Conservation (phyloP, 305 asterid genomes). For the Fraxinus baroniana region DNA sequence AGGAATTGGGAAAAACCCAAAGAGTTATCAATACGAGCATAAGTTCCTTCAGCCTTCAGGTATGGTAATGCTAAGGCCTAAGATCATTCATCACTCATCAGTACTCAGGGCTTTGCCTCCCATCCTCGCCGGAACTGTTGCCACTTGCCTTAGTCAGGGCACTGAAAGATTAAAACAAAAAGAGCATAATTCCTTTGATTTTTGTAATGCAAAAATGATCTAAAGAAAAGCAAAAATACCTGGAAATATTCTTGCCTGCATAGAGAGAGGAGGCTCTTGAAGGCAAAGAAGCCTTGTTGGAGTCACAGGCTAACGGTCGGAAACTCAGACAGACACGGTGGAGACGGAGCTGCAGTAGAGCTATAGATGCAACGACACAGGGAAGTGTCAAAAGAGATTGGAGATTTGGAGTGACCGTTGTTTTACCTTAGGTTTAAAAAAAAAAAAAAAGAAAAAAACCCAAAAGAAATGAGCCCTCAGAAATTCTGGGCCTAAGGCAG, state of each 20-base stretch:
- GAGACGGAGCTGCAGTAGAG: too few species aligned
- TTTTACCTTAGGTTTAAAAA: too few species aligned
- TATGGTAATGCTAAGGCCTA: conserved; percentile 48
- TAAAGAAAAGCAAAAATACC: conserved; percentile 24
- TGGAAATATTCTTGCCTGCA: conserved; percentile 75
- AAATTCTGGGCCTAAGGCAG: too few species aligned
- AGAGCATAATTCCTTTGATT: too few species aligned
- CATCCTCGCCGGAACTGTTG: conserved; percentile 42
- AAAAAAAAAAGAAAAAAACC: too few species aligned
- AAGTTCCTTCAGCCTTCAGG: conserved; percentile 47
- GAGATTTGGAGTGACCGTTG: too few species aligned
- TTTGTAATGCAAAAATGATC: conserved; percentile 6
- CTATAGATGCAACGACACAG: too few species aligned
- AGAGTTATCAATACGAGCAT: conserved; percentile 58
- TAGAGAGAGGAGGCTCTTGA: conserved; percentile 57
- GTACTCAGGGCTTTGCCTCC: conserved; percentile 64
- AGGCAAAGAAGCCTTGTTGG: conserved; percentile 60
- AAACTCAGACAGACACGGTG: too few species aligned
- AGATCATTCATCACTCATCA: conserved; percentile 21
- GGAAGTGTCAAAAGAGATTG: too few species aligned
- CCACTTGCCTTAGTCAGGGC: conserved; percentile 29
- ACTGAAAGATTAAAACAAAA: conserved; percentile 22
- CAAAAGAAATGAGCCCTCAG: too few species aligned
- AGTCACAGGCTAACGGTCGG: background rate
- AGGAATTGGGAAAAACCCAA: background rate